Evolutionary conservation across 768 basidiomycete genomes (phyloP).

Genomic region (Boletellus emodensis): DNA sequence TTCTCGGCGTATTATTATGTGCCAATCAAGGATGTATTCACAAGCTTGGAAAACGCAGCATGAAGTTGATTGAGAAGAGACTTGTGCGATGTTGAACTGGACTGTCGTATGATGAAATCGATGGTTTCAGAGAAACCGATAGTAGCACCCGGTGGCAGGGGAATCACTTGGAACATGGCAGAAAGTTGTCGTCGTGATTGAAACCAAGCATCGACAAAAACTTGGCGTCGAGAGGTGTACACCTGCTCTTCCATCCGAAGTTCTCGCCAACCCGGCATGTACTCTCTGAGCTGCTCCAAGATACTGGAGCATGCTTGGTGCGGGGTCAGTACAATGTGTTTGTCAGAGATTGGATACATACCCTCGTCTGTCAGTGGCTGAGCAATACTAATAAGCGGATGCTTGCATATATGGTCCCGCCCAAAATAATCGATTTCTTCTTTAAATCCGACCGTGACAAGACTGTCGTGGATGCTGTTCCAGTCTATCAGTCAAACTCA

Average conservation of each 20-base stretch:
- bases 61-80: constrained; percentile 15
- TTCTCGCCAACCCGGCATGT: constrained; percentile 31
- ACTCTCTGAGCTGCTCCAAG: constrained; percentile 19
- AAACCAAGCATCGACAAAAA: constrained; percentile 26
- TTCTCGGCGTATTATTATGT: constrained; percentile 22
- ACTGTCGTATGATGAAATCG: constrained; percentile 25
- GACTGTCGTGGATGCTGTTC: constrained; percentile 17
- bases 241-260: constrained; percentile 29
- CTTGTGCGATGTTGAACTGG: constrained; percentile 2
- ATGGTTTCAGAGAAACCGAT: constrained; percentile 22
- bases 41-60: constrained; percentile 14
- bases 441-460: constrained; percentile 18
- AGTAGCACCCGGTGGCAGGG: constrained; percentile 26
- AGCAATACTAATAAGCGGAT: constrained; percentile 25
- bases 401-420: constrained; percentile 31
- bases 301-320: constrained; percentile 15
- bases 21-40: constrained; percentile 24
- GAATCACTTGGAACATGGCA: constrained; percentile 5
- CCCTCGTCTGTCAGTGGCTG: constrained; percentile 22
- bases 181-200: constrained; percentile 16
- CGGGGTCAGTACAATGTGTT: constrained; percentile 5
- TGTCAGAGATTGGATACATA: constrained; percentile 1
- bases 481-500: constrained; percentile 3
- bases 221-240: constrained; percentile 23
- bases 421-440: constrained; percentile 29